Evolutionary conservation across 306 rosid genomes (phyloP).

Genomic region (Rosa multiflora): DNA sequence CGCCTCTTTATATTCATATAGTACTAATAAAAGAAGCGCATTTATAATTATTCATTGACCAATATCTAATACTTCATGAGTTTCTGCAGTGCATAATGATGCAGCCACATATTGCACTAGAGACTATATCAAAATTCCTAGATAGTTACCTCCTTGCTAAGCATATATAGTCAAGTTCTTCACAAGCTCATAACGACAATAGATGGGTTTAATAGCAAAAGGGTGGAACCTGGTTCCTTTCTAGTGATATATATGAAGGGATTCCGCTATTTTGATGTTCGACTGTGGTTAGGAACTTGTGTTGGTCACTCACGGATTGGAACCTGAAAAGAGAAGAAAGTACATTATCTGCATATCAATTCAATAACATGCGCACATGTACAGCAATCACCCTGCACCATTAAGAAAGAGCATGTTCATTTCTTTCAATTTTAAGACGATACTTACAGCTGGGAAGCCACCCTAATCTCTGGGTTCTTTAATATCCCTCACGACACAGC

Average conservation of each 20-base stretch:
- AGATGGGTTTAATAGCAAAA: neutral
- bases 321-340: conserved; percentile 44
- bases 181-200: neutral
- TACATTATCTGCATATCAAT: conserved; percentile 10
- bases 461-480: conserved; percentile 81
- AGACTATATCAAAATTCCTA: neutral
- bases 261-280: conserved; percentile 25
- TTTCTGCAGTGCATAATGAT: neutral
- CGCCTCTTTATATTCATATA: neutral
- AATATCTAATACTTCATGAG: neutral
- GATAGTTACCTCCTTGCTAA: neutral
- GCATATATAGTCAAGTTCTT: neutral
- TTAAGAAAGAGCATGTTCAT: neutral
- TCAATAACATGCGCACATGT: neutral
- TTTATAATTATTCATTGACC: neutral
- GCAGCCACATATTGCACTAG: neutral
- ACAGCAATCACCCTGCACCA: conserved; percentile 11
- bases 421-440: neutral
- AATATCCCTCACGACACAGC: conserved; percentile 78
- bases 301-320: conserved; percentile 69
- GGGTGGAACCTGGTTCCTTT: neutral
- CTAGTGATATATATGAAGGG: conserved; percentile 26
- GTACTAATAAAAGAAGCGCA: neutral
- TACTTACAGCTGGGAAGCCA: conserved; percentile 76
- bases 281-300: conserved; percentile 49